phyloP scores from a whole-genome alignment of 2,329 filamentous ascomycete genomes.

The Aspergillus ruber region DNA sequence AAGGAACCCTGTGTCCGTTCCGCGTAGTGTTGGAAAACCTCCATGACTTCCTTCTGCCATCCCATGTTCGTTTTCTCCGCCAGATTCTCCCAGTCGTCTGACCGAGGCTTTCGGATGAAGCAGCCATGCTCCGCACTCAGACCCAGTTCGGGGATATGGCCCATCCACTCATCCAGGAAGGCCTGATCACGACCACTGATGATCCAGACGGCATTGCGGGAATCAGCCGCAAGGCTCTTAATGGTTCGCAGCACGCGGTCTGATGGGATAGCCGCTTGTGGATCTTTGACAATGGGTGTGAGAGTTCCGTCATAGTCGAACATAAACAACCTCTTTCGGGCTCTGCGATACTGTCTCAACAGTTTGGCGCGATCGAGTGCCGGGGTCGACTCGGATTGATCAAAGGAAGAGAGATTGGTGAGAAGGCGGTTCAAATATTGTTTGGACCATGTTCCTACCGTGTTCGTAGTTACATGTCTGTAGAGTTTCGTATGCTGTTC shows the following conservation, averaged over 20 bases:
- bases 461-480: conserved; percentile 76
- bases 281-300: conserved; percentile 90
- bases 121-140: conserved; percentile 95
- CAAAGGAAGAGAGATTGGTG: conserved; percentile 70
- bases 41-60: conserved; percentile 81
- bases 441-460: conserved; percentile 78
- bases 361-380: conserved; percentile 69
- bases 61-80: conserved; percentile 82
- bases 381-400: conserved; percentile 70
- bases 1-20: conserved; percentile 83
- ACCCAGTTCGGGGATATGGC: conserved; percentile 83
- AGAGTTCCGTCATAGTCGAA: conserved; percentile 98
- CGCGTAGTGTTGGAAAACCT: conserved; percentile 81
- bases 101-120: conserved; percentile 78
- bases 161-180: conserved; percentile 84
- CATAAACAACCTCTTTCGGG: conserved; percentile 84
- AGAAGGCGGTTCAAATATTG: conserved; percentile 73
- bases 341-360: conserved; percentile 65
- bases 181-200: conserved; percentile 91
- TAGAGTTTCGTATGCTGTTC: conserved; percentile 70
- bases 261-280: conserved; percentile 80
- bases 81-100: conserved; percentile 77
- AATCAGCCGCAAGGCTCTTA: conserved; percentile 70
- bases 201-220: conserved; percentile 90
- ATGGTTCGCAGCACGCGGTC: conserved; percentile 74